Conservation (phyloP, 2,329 filamentous ascomycete species). For the Biscogniauxia mediterranea region DNA sequence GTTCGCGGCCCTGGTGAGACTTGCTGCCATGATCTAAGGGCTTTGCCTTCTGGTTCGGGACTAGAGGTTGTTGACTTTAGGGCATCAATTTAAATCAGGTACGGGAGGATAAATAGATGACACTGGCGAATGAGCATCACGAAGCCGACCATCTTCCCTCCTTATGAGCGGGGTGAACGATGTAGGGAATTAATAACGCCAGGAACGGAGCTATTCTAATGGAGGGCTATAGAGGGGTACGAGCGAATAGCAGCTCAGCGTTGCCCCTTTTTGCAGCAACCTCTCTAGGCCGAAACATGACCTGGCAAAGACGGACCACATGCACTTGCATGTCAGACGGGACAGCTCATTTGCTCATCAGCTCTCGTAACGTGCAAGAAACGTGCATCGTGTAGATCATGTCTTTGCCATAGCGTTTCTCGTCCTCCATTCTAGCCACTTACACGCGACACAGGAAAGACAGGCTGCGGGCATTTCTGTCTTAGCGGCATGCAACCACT, state of each 20-base stretch:
- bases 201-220: conserved; percentile 8
- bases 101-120: conserved; percentile 19
- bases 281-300: conserved; percentile 6
- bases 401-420: conserved; percentile 12
- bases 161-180: conserved; percentile 10
- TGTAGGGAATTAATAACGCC: conserved; percentile 18
- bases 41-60: conserved; percentile 6
- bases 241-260: not conserved
- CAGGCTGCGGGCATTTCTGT: conserved; percentile 1
- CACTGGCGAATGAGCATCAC: conserved; percentile 15
- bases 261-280: not conserved
- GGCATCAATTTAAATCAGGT: conserved; percentile 21
- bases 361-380: conserved; percentile 22
- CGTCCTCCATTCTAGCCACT: conserved; percentile 14
- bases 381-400: conserved; percentile 23
- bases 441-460: conserved; percentile 5
- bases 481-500: conserved; percentile 15
- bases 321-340: conserved; percentile 10
- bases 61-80: conserved; percentile 1
- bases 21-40: conserved; percentile 19
- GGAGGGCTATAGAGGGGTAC: not conserved
- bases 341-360: conserved; percentile 13
- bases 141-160: conserved; percentile 6
- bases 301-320: conserved; percentile 13
- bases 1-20: conserved; percentile 16